phyloP scores from a whole-genome alignment of 352 stramenopile species.

The Phytophthora hibernalis region DNA sequence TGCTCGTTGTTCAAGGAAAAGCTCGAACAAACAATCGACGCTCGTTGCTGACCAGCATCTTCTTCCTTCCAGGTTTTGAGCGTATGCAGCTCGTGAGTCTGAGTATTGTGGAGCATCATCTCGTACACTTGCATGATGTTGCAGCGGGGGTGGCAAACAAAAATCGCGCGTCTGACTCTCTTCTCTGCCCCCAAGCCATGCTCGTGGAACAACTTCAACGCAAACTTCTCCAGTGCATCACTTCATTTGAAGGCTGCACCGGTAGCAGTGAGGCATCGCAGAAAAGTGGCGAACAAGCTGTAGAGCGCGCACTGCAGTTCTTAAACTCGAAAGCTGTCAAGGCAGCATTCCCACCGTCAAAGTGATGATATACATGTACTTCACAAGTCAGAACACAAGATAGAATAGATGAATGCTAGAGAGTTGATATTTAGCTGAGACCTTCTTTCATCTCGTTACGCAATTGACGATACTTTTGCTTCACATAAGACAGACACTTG shows the following conservation, averaged over 20 bases:
- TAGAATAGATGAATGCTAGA: constrained; percentile 8
- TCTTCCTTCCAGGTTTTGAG: constrained; percentile 60
- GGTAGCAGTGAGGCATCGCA: constrained; percentile 45
- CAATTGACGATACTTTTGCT: constrained; percentile 16
- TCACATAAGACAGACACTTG: constrained; percentile 10
- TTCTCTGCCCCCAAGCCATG: constrained; percentile 19
- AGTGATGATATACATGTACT: too few relatives aligned
- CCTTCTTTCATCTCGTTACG: constrained; percentile 11
- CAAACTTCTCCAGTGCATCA: constrained; percentile 74
- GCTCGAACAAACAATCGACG: constrained; percentile 70
- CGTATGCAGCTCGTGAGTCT: constrained; percentile 50
- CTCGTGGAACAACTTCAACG: constrained; percentile 58
- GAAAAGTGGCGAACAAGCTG: constrained; percentile 64
- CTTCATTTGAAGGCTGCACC: constrained; percentile 71
- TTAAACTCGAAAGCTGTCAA: constrained; percentile 46
- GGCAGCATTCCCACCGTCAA: constrained; percentile 24
- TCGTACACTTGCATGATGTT: constrained; percentile 47
- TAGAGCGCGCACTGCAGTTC: constrained; percentile 66
- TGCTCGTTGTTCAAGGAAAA: constrained; percentile 43
- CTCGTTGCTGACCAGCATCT: constrained; percentile 58
- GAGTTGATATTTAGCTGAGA: constrained; percentile 25
- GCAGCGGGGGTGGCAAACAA: not conserved
- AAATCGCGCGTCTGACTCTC: not conserved
- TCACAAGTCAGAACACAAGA: not conserved
- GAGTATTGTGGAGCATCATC: constrained; percentile 57